Evolutionary conservation across 805 yeast genomes (phyloP), one percentile per base, ranked within the genome.

Genomic region (Yamadazyma phyllophila): DNA sequence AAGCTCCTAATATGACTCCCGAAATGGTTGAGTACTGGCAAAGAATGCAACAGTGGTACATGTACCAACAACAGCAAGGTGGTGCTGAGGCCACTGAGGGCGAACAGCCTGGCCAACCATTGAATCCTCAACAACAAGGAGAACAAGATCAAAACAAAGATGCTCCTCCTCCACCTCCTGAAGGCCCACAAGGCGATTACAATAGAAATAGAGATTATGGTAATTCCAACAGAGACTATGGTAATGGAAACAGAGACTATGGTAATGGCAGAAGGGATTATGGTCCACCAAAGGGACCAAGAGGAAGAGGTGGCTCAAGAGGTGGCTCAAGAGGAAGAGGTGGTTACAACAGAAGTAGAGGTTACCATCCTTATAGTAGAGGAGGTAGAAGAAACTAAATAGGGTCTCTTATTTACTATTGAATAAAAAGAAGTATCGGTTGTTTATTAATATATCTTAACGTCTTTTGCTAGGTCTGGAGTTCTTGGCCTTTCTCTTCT

Each of bases 401-500:
- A 17, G 16, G 41, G 5, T 36, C 15, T 5, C 8, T 36, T 15
- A 17, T 16, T 11, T 15, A 36, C 9, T 37, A 8, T 20, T 15
- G 32, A 15, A 13, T 32, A 13, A 32, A 12, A 36, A 9, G 10
- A 36, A 9, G 10, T 15, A 15, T 32, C 13, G 5, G 10, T 15
- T 8, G 10, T 13, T 32, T 8, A 15, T 32, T 8, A 13, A 26
- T 14, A 13, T 26, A 4, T 37, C 17, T 44, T 50, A 56, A 44
- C 54, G 54, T 31, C 65, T 60, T 47, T 58, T 68, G 16, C 59
- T 50, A 11, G 94, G 95, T 61, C 97, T 79, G 2, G 86, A 96
- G 55, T 89, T 91, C 81, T 94, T 94, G 4, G 82, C 91, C 58
- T 77, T 78, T 52, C 85, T 77, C 67, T 88, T 76, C 50, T 90